These are phyloP conservation scores for Chlorokybus atmophyticus DNA, from an alignment of 139 green algal genomes.

Conservation along the genomic window DNA sequence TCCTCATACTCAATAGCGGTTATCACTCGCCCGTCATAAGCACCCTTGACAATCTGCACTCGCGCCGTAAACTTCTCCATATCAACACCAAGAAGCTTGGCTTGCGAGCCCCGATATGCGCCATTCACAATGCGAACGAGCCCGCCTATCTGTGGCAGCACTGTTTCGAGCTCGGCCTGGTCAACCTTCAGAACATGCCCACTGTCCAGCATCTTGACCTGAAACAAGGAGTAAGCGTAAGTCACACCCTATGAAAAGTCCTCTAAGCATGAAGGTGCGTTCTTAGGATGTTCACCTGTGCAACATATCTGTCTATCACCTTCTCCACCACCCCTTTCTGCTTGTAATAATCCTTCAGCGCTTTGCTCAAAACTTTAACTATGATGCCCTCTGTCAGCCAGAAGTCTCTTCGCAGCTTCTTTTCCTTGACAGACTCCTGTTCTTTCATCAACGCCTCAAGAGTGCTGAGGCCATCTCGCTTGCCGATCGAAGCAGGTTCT, in stretches of 20 bases:
- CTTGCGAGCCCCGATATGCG: slow-evolving; percentile 36
- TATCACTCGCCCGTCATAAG: slow-evolving; percentile 32
- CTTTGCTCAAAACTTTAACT: slow-evolving; percentile 74
- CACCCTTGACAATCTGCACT: slow-evolving; percentile 33
- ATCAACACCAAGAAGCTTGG: slow-evolving; percentile 46
- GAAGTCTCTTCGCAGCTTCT: slow-evolving; percentile 19
- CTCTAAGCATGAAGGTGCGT: too few species aligned
- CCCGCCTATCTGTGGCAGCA: slow-evolving; percentile 43
- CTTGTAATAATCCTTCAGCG: slow-evolving; percentile 75
- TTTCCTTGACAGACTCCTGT: background rate
- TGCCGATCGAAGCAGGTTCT: too few species aligned
- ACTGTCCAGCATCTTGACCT: slow-evolving; percentile 60
- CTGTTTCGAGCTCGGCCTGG: slow-evolving; percentile 84
- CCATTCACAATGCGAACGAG: slow-evolving; percentile 65
- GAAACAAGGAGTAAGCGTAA: too few species aligned
- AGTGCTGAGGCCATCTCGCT: too few species aligned
- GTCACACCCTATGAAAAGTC: too few species aligned
- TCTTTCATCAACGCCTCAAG: slow-evolving; percentile 1
- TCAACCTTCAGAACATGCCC: slow-evolving; percentile 71
- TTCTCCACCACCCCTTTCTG: slow-evolving; percentile 67
- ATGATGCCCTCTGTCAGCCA: slow-evolving; percentile 73
- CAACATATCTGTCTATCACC: slow-evolving; percentile 61
- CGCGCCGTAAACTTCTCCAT: slow-evolving; percentile 51
- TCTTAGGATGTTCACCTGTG: too few species aligned
- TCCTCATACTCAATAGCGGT: slow-evolving; percentile 79